phyloP scores from a whole-genome alignment of 495 filamentous ascomycete species.

The Podospora tetraspora region DNA sequence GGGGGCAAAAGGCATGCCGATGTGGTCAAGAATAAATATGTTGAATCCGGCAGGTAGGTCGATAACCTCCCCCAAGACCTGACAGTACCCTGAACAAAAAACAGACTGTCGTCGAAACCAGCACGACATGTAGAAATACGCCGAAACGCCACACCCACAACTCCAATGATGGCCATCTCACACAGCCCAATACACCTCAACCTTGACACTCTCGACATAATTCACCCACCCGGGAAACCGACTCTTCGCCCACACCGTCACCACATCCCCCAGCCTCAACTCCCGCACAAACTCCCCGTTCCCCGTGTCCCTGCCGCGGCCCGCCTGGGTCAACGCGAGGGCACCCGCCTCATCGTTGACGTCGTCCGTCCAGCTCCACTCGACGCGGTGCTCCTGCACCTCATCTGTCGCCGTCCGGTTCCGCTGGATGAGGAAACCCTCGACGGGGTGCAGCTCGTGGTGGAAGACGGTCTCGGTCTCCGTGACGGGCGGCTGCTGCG shows the following conservation, averaged over 20 bases:
- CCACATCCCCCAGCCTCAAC: conserved; percentile 57
- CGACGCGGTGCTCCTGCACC: conserved; percentile 41
- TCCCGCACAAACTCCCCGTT: conserved; percentile 52
- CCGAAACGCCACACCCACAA: not conserved
- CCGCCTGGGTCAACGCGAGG: conserved; percentile 32
- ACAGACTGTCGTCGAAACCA: not conserved
- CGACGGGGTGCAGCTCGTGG: conserved; percentile 38
- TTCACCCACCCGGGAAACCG: conserved; percentile 62
- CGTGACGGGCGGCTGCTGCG: conserved; percentile 16
- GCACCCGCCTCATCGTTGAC: conserved; percentile 36
- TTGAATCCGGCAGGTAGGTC: too few species aligned
- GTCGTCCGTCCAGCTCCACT: conserved; percentile 54
- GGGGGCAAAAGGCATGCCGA: too few species aligned
- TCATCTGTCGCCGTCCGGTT: conserved; percentile 41
- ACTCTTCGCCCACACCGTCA: conserved; percentile 60
- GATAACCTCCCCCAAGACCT: too few species aligned
- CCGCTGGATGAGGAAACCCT: conserved; percentile 46
- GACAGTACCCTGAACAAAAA: not conserved
- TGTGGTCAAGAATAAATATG: too few species aligned
- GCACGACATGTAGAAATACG: not conserved
- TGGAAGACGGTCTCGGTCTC: conserved; percentile 20
- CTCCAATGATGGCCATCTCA: conserved; percentile 25
- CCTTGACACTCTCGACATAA: conserved; percentile 47
- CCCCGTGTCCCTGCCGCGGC: conserved; percentile 51
- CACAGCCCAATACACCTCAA: conserved; percentile 60